Conservation (phyloP, 176 grass and related monocot species). For the Thalia dealbata region DNA sequence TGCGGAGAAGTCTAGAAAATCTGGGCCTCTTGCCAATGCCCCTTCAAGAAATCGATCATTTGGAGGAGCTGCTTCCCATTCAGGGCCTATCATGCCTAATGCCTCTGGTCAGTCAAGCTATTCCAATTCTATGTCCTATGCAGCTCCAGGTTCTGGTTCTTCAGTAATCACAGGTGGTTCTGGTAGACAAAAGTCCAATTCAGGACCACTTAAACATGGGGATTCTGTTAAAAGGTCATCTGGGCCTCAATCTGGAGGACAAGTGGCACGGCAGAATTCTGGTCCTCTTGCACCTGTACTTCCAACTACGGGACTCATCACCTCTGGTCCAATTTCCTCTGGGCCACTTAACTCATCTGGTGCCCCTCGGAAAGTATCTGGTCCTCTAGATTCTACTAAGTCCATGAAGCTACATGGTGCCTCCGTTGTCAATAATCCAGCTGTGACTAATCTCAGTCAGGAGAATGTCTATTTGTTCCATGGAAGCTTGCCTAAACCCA, state of each 20-base stretch:
- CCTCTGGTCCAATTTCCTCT: constrained; percentile 78
- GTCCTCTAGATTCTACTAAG: constrained; percentile 58
- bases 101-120: constrained; percentile 49
- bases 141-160: constrained; percentile 36
- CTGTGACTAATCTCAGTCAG: constrained; percentile 62
- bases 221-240: constrained; percentile 78
- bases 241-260: constrained; percentile 83
- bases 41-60: constrained; percentile 60
- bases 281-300: constrained; percentile 73
- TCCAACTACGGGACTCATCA: constrained; percentile 81
- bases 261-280: constrained; percentile 82
- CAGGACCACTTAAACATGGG: constrained; percentile 82
- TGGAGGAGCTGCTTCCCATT: constrained; percentile 50
- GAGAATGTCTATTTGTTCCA: constrained; percentile 56
- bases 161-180: constrained; percentile 32
- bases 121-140: constrained; percentile 61
- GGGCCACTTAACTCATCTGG: constrained; percentile 77
- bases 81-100: constrained; percentile 61
- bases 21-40: constrained; percentile 54
- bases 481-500: constrained; percentile 55
- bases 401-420: constrained; percentile 61
- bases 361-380: constrained; percentile 75
- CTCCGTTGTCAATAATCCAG: constrained; percentile 70
- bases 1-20: constrained; percentile 89
- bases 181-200: constrained; percentile 75